A percentile compares a stretch with the other conserved stretches of the same genome.
Evolutionary conservation across 1,284 basidiomycete species (phyloP).

Genomic region (Malassezia vespertilionis): DNA sequence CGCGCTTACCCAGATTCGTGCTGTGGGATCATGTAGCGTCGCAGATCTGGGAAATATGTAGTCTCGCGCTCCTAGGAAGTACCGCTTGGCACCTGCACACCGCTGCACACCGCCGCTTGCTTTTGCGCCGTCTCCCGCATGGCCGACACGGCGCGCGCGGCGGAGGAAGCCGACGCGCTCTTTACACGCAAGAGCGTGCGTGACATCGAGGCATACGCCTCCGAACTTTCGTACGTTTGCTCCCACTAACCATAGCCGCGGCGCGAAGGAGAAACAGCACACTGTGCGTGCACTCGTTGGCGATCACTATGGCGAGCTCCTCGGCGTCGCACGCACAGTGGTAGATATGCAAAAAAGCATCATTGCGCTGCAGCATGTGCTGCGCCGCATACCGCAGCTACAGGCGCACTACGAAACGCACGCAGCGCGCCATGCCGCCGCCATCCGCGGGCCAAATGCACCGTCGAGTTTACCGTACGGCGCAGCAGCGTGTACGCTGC

Average conservation of each 20-base stretch:
- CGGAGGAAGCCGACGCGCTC: conserved; percentile 24
- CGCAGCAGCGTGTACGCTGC: background rate
- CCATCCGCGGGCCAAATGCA: too few species aligned
- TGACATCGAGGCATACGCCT: conserved; percentile 24
- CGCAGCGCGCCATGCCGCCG: too few species aligned
- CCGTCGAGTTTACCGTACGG: background rate
- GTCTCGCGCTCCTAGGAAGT: background rate
- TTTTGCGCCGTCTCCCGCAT: background rate
- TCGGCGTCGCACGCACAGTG: conserved; percentile 33
- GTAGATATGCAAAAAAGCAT: conserved; percentile 31
- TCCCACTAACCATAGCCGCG: conserved; percentile 9
- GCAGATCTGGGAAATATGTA: background rate
- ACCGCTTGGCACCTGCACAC: background rate
- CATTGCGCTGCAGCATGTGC: conserved; percentile 18
- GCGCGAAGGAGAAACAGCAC: conserved; percentile 22
- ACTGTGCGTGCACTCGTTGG: conserved; percentile 29
- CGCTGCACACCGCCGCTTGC: too few species aligned
- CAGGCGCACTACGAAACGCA: too few species aligned
- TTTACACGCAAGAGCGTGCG: conserved; percentile 21
- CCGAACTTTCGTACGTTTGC: conserved; percentile 3
- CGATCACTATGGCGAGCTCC: conserved; percentile 31
- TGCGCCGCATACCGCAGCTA: too few species aligned
- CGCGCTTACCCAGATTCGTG: conserved; percentile 13
- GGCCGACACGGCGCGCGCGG: background rate
- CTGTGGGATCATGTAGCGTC: conserved; percentile 16